A percentile compares a stretch with the other conserved stretches of the same genome.
These are phyloP conservation scores for Alternaria postmessia DNA, from an alignment of 2,329 filamentous ascomycete species.

Conservation along the genomic window DNA sequence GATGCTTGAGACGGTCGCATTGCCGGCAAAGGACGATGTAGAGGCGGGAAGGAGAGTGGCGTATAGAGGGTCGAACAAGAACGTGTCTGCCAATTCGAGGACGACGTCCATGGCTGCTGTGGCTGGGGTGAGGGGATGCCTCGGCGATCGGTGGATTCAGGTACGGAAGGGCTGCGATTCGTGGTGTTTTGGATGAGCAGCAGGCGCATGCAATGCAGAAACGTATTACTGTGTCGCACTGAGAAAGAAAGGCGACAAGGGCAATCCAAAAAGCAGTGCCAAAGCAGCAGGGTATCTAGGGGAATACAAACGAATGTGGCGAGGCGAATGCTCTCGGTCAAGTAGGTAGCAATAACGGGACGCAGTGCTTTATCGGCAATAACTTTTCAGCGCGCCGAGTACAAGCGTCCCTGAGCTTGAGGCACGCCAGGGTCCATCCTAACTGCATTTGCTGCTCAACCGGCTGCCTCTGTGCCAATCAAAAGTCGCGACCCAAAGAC, in stretches of 20 bases:
- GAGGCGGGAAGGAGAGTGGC: slow-evolving; percentile 69
- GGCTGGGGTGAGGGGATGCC: slow-evolving; percentile 17
- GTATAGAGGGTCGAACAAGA: slow-evolving; percentile 81
- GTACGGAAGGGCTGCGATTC: slow-evolving; percentile 32
- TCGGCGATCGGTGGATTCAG: slow-evolving; percentile 24
- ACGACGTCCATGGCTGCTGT: slow-evolving; percentile 80
- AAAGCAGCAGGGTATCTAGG: slow-evolving; percentile 3
- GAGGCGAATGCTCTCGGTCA: slow-evolving; percentile 14
- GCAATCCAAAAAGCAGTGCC: not conserved
- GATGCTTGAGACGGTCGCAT: slow-evolving; percentile 65
- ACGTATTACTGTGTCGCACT: not conserved
- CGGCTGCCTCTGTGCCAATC: slow-evolving; percentile 15
- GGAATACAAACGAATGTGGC: slow-evolving; percentile 11
- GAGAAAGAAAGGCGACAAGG: not conserved
- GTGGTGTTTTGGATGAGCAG: slow-evolving; percentile 14
- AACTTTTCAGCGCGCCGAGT: slow-evolving; percentile 19
- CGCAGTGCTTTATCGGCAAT: slow-evolving; percentile 16
- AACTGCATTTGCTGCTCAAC: slow-evolving; percentile 4
- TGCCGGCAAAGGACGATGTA: slow-evolving; percentile 59
- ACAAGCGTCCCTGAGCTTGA: not conserved
- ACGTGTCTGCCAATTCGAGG: slow-evolving; percentile 84
- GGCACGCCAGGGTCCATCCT: slow-evolving; percentile 3
- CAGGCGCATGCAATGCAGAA: slow-evolving; percentile 6
- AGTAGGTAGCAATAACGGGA: slow-evolving; percentile 13
- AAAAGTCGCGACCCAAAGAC: not conserved